Base-by-base conservation (phyloP, 2,329 filamentous ascomycete genomes). In the Phialocephala subalpina region DNA sequence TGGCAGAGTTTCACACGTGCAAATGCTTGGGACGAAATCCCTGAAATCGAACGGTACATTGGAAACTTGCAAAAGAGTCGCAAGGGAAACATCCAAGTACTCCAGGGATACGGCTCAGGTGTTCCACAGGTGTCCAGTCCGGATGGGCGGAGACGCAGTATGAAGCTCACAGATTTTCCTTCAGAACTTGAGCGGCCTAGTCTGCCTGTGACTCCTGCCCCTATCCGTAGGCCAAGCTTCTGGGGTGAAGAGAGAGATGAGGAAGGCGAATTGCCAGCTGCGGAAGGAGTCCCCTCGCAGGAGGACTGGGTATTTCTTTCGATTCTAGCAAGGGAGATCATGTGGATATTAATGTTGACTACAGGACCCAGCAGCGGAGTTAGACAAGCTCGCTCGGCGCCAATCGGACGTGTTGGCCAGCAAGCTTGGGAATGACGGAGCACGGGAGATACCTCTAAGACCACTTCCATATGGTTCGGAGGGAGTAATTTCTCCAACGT, bases 1-100 rank as follows among this genome's bases (percentile, higher is more conserved):
- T 97, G 92, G 92, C 86, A 88, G 69, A 84, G 84, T 56, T 97
- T 91, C 49, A 83, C 87, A n/a, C 86, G 89, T 56, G 87, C 84
- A 59, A 99, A 98, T 78, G 94, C 93, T 18, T 99, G 96, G 96
- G 96, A 99, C 74, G 92, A 93, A 61, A 87, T 97, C 60, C 92
- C 92, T 14, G 91, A 93, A 70, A 99, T 99, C 73, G 90, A 93
- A 74, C 87, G 87, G 69, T 99, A 97, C 76, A 92, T 98, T 62
- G 92, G 92, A 69, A 85, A 87, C 61, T 82, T 97, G 63, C 89
- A 91, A 73, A 88, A 90, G 77, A 84, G 87, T 74, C 85, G 83
- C 64, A 84, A 82, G 66, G 83, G 73, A 25, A 74, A 76, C 47
- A 73, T 76, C 59, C 75, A 77, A 70, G 73, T 75, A 60, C 65